Base-by-base conservation (phyloP, 2,329 filamentous ascomycete genomes). In the Monosporascus sp. region DNA sequence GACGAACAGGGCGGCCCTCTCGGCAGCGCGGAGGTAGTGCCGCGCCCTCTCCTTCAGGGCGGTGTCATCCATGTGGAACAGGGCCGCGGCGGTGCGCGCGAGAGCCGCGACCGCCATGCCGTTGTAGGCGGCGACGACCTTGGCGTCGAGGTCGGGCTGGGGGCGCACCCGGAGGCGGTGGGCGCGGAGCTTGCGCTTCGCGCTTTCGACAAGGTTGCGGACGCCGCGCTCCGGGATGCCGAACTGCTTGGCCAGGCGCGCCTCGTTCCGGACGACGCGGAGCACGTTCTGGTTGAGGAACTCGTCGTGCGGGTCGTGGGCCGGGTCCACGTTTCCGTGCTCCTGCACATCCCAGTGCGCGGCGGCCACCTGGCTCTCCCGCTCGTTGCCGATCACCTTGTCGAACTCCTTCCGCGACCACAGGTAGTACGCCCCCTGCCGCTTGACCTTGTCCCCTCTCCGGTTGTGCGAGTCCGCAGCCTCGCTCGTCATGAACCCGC, bases 251-350 rank as follows among this genome's bases (percentile, higher is more conserved):
- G 87, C 86, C 7, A 99, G 76, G 47, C 87, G 83, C 20, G 80
- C 77, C 0, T 85, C 78, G 0, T 86, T 88, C 55, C 81, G 84
- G 37, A 81, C 81, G 25, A 96, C 79, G 38, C 85, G 83, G 2
- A 97, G 73, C 5, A 96, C 91, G 65, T 97, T 99, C 67, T 96
- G 90, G 63, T 93, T 91, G 65, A 96, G 87, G 55, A 97, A 93
- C 65, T 97, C 93, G 66, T 97, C 93, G 63, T 96, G 89, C 0
- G 89, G 87, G 65, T 99, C 94, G 61, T 93, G 85, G 52, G 87
- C 82, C 3, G 86, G 84, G 36, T 86, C 82, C 1, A 99, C 87
- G 63, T 99, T 97, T 45, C 94, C 94, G 60, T 95, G 85, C 41
- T 89, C 80, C 35, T 82, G 81, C 15, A 97, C 87, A 55, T 89